These are phyloP conservation scores for Amniculicola lignicola DNA, from an alignment of 495 filamentous ascomycete species.

Conservation along the genomic window DNA sequence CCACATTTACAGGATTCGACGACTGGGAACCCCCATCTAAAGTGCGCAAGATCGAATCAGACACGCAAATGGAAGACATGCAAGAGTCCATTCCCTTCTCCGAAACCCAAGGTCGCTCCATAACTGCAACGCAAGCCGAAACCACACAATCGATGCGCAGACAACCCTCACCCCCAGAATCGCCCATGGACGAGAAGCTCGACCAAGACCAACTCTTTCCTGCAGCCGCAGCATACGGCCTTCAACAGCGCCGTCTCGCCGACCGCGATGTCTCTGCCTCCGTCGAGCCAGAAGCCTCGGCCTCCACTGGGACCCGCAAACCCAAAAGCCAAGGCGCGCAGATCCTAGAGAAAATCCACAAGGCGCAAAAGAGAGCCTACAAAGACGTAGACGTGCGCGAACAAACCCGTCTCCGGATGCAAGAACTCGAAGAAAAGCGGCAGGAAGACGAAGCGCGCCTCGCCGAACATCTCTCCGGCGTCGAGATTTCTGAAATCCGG, in stretches of 20 bases:
- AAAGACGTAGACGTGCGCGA: slow-evolving; percentile 61
- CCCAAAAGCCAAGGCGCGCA: slow-evolving; percentile 12
- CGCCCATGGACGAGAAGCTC: slow-evolving; percentile 39
- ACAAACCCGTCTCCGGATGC: slow-evolving; percentile 62
- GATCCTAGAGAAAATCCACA: slow-evolving; percentile 18
- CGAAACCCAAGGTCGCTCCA: slow-evolving; percentile 5
- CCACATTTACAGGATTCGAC: slow-evolving; percentile 74
- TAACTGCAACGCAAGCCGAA: neutral
- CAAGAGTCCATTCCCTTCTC: slow-evolving; percentile 18
- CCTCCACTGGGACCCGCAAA: slow-evolving; percentile 40
- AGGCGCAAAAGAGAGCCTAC: slow-evolving; percentile 41
- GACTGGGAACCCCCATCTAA: slow-evolving; percentile 48
- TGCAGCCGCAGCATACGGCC: slow-evolving; percentile 62
- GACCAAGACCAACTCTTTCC: slow-evolving; percentile 62
- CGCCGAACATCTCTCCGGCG: slow-evolving; percentile 51
- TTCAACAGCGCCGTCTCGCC: slow-evolving; percentile 65
- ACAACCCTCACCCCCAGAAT: slow-evolving; percentile 42
- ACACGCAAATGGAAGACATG: slow-evolving; percentile 23
- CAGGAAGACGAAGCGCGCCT: slow-evolving; percentile 58
- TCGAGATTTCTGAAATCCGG: slow-evolving; percentile 69
- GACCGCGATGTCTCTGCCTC: slow-evolving; percentile 33
- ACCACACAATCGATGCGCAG: too few relatives aligned
- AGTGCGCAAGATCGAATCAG: slow-evolving; percentile 27
- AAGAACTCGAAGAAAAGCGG: slow-evolving; percentile 64
- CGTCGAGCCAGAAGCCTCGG: slow-evolving; percentile 19